Conservation (phyloP, 2,329 filamentous ascomycete genomes). For the Cytospora piceicola region DNA sequence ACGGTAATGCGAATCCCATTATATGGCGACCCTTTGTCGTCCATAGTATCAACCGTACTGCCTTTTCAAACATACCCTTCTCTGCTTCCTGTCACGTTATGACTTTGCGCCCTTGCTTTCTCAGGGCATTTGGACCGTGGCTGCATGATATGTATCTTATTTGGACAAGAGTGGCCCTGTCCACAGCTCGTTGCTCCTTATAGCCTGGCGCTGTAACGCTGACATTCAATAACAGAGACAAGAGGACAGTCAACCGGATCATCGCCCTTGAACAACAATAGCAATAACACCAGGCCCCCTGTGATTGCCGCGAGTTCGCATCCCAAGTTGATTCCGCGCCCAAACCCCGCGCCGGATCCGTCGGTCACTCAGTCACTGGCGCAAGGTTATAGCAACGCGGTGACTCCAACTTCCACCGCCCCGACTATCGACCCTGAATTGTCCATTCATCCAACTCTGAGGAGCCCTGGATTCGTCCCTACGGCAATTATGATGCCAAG, state of each 20-base stretch:
- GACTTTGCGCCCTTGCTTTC: background rate
- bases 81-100: constrained; percentile 1
- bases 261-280: constrained; percentile 17
- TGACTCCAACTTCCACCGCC: constrained; percentile 41
- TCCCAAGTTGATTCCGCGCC: constrained; percentile 28
- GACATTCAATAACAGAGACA: constrained; percentile 26
- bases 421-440: constrained; percentile 46
- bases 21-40: background rate
- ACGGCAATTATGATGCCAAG: constrained; percentile 42
- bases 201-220: constrained; percentile 16
- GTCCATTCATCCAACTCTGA: constrained; percentile 55
- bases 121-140: constrained; percentile 5
- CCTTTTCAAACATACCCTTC: background rate
- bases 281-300: constrained; percentile 19
- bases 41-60: background rate
- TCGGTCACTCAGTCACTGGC: constrained; percentile 33
- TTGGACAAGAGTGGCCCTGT: background rate
- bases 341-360: constrained; percentile 26
- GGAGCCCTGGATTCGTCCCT: constrained; percentile 38
- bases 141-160: constrained; percentile 5
- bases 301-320: constrained; percentile 21
- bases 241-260: constrained; percentile 26
- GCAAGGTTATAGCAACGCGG: constrained; percentile 52
- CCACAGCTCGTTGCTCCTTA: background rate
- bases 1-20: constrained; percentile 18